Percentiles rank a stretch among this genome's conserved stretches.
Evolutionary conservation across 768 basidiomycete genomes (phyloP).

Genomic region (Naematelia encephala): DNA sequence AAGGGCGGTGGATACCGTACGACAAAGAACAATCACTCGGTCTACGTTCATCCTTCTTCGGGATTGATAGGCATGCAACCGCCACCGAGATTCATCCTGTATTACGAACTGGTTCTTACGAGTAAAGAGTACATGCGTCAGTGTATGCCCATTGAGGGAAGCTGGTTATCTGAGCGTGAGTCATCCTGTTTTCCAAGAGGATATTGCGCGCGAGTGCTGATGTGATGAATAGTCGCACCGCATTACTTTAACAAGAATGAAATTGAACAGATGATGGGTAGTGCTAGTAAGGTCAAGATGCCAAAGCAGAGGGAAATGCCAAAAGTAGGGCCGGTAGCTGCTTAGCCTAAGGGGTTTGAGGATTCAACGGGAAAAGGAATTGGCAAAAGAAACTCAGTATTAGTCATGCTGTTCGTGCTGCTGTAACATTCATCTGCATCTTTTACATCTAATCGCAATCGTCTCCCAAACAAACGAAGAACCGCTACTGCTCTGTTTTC

Average conservation of each 20-base stretch:
- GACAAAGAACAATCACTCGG: conserved; percentile 90
- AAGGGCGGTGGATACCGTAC: conserved; percentile 97
- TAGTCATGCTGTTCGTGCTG: not conserved
- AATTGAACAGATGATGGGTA: conserved; percentile 44
- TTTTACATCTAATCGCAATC: not conserved
- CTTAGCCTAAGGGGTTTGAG: not conserved
- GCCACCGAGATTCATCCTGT: conserved; percentile 80
- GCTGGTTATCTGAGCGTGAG: conserved; percentile 86
- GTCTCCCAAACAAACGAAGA: not conserved
- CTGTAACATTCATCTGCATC: not conserved
- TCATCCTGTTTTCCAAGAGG: conserved; percentile 20
- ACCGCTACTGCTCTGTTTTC: not conserved
- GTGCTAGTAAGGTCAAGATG: conserved; percentile 68
- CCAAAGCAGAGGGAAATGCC: conserved; percentile 63
- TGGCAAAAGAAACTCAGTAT: too few relatives aligned
- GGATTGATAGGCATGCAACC: conserved; percentile 94
- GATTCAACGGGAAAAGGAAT: not conserved
- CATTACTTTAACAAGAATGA: conserved; percentile 79
- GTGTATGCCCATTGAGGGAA: conserved; percentile 96
- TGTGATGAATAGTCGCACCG: conserved; percentile 70
- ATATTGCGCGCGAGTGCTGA: too few relatives aligned
- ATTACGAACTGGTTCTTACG: conserved; percentile 97
- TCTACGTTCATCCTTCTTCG: conserved; percentile 94
- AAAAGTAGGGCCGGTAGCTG: conserved; percentile 37
- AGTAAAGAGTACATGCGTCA: conserved; percentile 96